Percentiles rank a stretch among this genome's conserved stretches.
Evolutionary conservation across 345 rosid genomes (phyloP).

Genomic region (Cardamine chenopodiifolia): DNA sequence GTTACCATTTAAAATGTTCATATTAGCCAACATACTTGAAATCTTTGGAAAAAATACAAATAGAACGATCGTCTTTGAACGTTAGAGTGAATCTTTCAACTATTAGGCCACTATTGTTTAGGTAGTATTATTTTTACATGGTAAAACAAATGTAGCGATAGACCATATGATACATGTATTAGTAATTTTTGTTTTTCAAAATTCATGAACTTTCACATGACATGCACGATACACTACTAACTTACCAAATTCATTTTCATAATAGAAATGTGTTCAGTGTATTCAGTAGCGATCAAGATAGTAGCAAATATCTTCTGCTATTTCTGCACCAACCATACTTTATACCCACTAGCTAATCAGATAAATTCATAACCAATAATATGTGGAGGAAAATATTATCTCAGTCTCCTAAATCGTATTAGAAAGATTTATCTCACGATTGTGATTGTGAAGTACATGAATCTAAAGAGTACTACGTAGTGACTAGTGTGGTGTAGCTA

Average conservation of each 20-base stretch:
- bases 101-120: background rate
- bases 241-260: background rate
- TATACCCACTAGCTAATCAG: background rate
- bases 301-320: too few species aligned
- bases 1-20: background rate
- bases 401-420: background rate
- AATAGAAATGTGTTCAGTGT: background rate
- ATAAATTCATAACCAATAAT: too few species aligned
- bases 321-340: too few species aligned
- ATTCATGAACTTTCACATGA: background rate
- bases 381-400: background rate
- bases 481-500: background rate
- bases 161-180: background rate
- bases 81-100: background rate
- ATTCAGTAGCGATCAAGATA: background rate
- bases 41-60: background rate
- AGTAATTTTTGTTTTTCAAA: too few species aligned
- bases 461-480: background rate
- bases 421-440: background rate
- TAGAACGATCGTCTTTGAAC: background rate
- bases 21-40: background rate
- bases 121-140: background rate
- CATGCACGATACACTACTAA: background rate
- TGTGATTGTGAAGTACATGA: background rate
- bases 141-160: background rate